Conservation (phyloP, 2,329 filamentous ascomycete species). For the Zymoseptoria pseudotritici region DNA sequence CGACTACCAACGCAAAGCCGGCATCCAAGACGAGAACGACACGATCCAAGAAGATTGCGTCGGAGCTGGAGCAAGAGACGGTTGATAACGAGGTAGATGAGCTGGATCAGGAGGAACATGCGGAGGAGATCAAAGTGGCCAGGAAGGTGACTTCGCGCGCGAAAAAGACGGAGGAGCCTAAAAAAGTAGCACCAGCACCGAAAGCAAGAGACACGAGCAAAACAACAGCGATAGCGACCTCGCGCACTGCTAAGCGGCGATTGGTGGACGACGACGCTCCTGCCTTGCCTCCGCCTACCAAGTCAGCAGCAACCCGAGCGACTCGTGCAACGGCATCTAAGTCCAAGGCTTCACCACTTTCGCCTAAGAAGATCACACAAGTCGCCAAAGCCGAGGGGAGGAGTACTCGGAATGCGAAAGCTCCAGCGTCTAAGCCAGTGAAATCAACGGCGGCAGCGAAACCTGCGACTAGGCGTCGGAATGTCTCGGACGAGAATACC, state of each 20-base stretch:
- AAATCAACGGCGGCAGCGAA: constrained; percentile 3
- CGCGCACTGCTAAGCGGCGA: constrained; percentile 2
- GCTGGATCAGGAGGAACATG: constrained; percentile 7
- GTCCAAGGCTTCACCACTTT: constrained; percentile 23
- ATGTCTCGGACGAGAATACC: constrained; percentile 28
- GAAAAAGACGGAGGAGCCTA: constrained; percentile 9
- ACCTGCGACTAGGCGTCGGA: constrained; percentile 15
- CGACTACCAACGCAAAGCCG: constrained; percentile 2
- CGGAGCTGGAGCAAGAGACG: constrained; percentile 3
- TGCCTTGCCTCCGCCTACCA: background rate
- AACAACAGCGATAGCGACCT: background rate
- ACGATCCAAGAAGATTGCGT: constrained; percentile 16
- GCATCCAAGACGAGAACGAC: constrained; percentile 9
- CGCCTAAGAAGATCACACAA: constrained; percentile 32
- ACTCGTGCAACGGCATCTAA: constrained; percentile 18
- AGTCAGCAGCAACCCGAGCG: constrained; percentile 12
- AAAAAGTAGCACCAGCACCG: background rate
- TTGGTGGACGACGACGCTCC: background rate
- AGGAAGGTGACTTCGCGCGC: constrained; percentile 6
- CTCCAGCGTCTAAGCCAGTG: constrained; percentile 7
- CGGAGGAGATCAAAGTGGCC: constrained; percentile 6
- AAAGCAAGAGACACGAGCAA: constrained; percentile 1
- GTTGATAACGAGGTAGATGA: constrained; percentile 12
- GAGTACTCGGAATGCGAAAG: constrained; percentile 2
- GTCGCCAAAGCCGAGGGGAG: constrained; percentile 19